Conservation (phyloP, 2,329 filamentous ascomycete genomes). For the Nothophaeocryptopus gaeumannii region DNA sequence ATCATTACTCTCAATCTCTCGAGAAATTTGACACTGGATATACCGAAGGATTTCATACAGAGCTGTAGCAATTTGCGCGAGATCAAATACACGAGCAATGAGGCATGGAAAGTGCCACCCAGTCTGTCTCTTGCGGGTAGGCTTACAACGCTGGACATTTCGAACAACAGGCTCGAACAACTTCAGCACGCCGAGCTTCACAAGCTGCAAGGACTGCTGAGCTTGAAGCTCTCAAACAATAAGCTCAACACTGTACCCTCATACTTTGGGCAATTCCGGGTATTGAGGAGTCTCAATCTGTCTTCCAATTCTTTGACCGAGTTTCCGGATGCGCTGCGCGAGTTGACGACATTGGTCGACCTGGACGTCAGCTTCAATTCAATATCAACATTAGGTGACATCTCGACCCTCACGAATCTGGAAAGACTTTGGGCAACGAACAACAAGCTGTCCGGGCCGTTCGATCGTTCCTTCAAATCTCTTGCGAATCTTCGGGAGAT, state of each 20-base stretch:
- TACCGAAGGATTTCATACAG: constrained; percentile 94
- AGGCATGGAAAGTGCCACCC: constrained; percentile 78
- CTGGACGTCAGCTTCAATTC: constrained; percentile 96
- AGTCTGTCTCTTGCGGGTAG: constrained; percentile 78
- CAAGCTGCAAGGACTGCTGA: constrained; percentile 71
- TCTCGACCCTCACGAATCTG: constrained; percentile 73
- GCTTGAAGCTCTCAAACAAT: constrained; percentile 92
- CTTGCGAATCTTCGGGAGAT: constrained; percentile 80
- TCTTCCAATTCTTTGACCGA: constrained; percentile 87
- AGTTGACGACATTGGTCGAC: constrained; percentile 79
- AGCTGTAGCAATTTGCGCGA: constrained; percentile 87
- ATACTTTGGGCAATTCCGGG: constrained; percentile 78
- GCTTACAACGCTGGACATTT: constrained; percentile 87
- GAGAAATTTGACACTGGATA: constrained; percentile 83
- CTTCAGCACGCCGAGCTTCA: constrained; percentile 81
- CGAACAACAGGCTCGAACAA: constrained; percentile 87
- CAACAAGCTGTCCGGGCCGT: constrained; percentile 74
- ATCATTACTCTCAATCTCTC: constrained; percentile 95
- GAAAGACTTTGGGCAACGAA: constrained; percentile 95
- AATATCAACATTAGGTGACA: constrained; percentile 73
- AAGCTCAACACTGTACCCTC: constrained; percentile 72
- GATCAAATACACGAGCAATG: constrained; percentile 94
- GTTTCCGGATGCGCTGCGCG: constrained; percentile 82
- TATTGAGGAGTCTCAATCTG: constrained; percentile 79
- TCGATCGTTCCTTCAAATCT: constrained; percentile 68